Base-by-base conservation (phyloP, 139 green algal genomes). In the Closterium sp. region DNA sequence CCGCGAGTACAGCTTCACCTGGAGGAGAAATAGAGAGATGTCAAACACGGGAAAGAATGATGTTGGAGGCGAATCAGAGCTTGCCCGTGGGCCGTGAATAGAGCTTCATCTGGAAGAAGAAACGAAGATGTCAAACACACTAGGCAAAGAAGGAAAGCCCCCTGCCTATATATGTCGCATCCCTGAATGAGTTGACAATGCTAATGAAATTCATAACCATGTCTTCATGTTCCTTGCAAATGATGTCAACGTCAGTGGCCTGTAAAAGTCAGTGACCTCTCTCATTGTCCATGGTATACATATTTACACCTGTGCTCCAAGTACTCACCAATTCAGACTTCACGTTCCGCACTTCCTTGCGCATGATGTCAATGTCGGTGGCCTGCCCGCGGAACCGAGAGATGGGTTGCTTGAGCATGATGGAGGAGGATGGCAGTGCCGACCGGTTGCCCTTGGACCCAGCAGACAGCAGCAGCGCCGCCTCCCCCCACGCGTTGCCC, bases 201-300 rank as follows among this genome's bases (percentile, higher is more conserved):
- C n/a, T n/a, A n/a, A n/a, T n/a, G n/a, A n/a, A n/a, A n/a, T n/a
- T n/a, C n/a, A n/a, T n/a, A n/a, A n/a, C n/a, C n/a, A n/a, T 9
- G 38, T 50, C 38, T 50, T 50, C 38, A 50, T 9, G 13, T 50
- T 50, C 97, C 21, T 97, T 98, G 88, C 98, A 93, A 95, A 99
- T 98, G 91, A 99, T 99, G 95, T 99, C 97, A 50, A 99, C 97
- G 95, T 99, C 98, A 24, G 96, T 97, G 30, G 98, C 98, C 91
- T 96, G 94, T 42, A n/a, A n/a, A n/a, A n/a, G n/a, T n/a, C n/a
- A n/a, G n/a, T n/a, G n/a, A n/a, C n/a, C n/a, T n/a, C n/a, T n/a
- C n/a, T n/a, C n/a, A n/a, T n/a, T n/a, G n/a, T n/a, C n/a, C n/a
- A n/a, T n/a, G n/a, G n/a, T n/a, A n/a, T n/a, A n/a, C n/a, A n/a